A percentile compares a stretch with the other conserved stretches of the same genome.
Conservation (phyloP, 306 rosid genomes). For the Amphicarpaea edgeworthii region DNA sequence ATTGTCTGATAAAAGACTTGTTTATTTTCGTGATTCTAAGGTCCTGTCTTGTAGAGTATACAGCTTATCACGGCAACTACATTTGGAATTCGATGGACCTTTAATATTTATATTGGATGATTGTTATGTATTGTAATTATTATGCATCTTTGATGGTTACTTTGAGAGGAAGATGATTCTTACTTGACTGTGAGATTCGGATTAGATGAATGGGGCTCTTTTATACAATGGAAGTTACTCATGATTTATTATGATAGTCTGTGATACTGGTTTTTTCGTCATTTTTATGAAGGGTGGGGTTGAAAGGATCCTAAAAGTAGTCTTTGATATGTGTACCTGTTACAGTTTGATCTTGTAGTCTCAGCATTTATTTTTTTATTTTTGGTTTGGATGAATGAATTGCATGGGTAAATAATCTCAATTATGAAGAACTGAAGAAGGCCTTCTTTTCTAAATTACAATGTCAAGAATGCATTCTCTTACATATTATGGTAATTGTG, state of each 20-base stretch:
- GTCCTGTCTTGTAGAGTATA: conserved; percentile 5
- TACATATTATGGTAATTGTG: conserved; percentile 12
- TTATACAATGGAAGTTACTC: neutral
- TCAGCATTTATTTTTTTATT: neutral
- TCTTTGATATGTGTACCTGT: conserved; percentile 29
- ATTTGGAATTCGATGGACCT: conserved; percentile 9
- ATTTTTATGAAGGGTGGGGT: conserved; percentile 21
- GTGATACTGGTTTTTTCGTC: conserved; percentile 32
- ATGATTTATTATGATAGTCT: conserved; percentile 29
- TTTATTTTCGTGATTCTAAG: neutral
- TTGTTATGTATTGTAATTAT: neutral
- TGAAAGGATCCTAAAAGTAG: neutral
- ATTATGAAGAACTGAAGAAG: conserved; percentile 4
- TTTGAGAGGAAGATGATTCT: conserved; percentile 8
- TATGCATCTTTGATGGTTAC: conserved; percentile 29
- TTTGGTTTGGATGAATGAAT: conserved; percentile 11
- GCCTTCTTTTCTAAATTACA: conserved; percentile 27
- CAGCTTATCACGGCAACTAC: conserved; percentile 4
- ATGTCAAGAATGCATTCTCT: conserved; percentile 37
- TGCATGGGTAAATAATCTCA: conserved; percentile 30
- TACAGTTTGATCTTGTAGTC: conserved; percentile 33
- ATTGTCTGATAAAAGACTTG: neutral
- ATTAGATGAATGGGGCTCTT: conserved; percentile 26
- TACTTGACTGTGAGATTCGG: conserved; percentile 6
- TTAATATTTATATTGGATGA: conserved; percentile 10